Conservation (phyloP, 1,139 yeast species). For the Geotrichum restrictum region DNA sequence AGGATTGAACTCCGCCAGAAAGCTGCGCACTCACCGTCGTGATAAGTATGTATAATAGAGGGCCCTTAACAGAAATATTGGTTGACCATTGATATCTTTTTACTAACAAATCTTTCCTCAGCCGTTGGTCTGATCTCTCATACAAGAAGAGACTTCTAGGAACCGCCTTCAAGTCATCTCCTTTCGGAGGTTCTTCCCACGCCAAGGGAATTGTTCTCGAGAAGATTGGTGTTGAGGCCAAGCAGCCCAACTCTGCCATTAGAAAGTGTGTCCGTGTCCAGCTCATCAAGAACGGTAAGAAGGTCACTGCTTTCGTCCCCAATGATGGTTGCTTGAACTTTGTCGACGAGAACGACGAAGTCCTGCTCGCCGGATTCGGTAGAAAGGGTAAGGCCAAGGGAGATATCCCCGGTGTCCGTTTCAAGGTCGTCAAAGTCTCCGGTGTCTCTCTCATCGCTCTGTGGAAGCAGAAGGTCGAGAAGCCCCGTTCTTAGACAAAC, state of each 20-base stretch:
- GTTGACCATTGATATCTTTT: neutral
- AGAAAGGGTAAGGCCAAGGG: conserved; percentile 99
- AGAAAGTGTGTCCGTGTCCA: conserved; percentile 99
- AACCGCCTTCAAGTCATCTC: conserved; percentile 99
- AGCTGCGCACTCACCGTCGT: conserved; percentile 99
- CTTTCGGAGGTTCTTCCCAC: conserved; percentile 99
- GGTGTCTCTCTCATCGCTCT: conserved; percentile 99
- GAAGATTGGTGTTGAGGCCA: conserved; percentile 99
- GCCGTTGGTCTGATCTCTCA: conserved; percentile 98
- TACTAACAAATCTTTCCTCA: conserved; percentile 27
- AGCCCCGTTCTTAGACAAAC: conserved; percentile 88
- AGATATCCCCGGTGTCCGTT: conserved; percentile 99
- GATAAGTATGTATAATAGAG: conserved; percentile 58
- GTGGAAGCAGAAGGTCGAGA: conserved; percentile 99
- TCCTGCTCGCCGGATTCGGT: conserved; percentile 99
- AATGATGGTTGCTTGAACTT: conserved; percentile 99
- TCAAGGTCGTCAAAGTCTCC: conserved; percentile 99
- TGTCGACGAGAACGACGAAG: conserved; percentile 99
- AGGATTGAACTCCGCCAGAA: conserved; percentile 99
- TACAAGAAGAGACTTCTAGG: conserved; percentile 99
- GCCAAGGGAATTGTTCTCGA: conserved; percentile 99
- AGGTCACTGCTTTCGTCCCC: conserved; percentile 99
- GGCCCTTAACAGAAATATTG: neutral
- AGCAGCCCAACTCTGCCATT: conserved; percentile 99
- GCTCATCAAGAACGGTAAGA: conserved; percentile 99